These are phyloP conservation scores for Zygoascus bituminiphila DNA, from an alignment of 805 yeast species.

Conservation along the genomic window DNA sequence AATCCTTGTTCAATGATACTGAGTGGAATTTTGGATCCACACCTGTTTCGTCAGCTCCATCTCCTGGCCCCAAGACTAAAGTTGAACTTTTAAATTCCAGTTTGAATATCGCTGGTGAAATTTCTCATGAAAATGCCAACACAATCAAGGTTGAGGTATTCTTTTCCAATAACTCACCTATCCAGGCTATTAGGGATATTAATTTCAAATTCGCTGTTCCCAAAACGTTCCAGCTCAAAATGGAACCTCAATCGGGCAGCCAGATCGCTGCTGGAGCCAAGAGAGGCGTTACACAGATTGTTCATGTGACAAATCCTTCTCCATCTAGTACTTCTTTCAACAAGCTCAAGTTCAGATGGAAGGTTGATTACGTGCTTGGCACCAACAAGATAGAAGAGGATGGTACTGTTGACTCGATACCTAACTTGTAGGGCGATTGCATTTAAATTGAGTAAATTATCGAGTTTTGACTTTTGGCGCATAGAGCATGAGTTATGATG, in stretches of 20 bases:
- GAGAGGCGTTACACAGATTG: constrained; percentile 48
- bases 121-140: constrained; percentile 31
- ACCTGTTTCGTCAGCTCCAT: constrained; percentile 1
- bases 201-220: constrained; percentile 67
- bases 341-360: constrained; percentile 67
- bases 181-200: constrained; percentile 38
- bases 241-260: constrained; percentile 56
- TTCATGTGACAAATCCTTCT: constrained; percentile 27
- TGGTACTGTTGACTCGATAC: constrained; percentile 39
- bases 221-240: constrained; percentile 45
- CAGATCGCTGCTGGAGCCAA: constrained; percentile 39
- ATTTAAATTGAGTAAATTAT: too few relatives aligned
- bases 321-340: constrained; percentile 19
- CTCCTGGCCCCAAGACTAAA: constrained; percentile 15
- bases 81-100: constrained; percentile 36
- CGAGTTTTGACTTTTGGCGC: too few relatives aligned
- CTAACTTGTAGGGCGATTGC: not conserved
- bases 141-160: constrained; percentile 38
- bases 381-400: constrained; percentile 46
- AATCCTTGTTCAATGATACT: constrained; percentile 3
- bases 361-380: constrained; percentile 45
- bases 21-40: constrained; percentile 11
- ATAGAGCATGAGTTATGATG: too few relatives aligned
- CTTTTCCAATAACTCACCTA: constrained; percentile 41
- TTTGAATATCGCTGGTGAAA: constrained; percentile 43